phyloP scores from a whole-genome alignment of 2,329 filamentous ascomycete species.

The Hypoxylon sp. region DNA sequence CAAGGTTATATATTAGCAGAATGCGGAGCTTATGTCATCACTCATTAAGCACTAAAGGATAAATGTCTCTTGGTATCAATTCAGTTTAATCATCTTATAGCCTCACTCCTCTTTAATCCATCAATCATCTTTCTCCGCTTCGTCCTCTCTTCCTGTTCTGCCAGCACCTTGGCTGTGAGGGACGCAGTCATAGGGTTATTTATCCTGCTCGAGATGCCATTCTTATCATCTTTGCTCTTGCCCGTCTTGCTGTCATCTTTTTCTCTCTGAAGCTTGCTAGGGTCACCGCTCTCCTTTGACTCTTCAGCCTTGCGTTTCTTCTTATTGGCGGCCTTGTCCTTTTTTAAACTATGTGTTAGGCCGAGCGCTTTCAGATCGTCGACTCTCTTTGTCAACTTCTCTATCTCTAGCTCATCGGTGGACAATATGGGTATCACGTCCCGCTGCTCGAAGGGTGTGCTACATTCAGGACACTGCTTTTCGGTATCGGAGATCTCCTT shows the following conservation, averaged over 20 bases:
- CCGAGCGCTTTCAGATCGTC: conserved; percentile 79
- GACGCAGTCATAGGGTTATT: conserved; percentile 90
- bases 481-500: conserved; percentile 74
- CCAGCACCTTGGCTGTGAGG: conserved; percentile 86
- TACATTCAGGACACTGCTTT: conserved; percentile 78
- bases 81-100: conserved; percentile 39
- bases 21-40: conserved; percentile 7
- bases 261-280: conserved; percentile 66
- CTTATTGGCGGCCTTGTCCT: conserved; percentile 75
- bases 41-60: conserved; percentile 5
- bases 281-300: conserved; percentile 51
- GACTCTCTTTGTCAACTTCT: conserved; percentile 74
- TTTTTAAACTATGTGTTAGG: conserved; percentile 90
- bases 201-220: conserved; percentile 71
- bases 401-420: conserved; percentile 77
- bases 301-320: conserved; percentile 71
- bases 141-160: conserved; percentile 86
- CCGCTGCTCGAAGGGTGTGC: conserved; percentile 77
- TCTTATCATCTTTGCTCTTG: conserved; percentile 63
- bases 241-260: conserved; percentile 59
- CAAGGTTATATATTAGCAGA: background rate
- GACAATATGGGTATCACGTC: conserved; percentile 90
- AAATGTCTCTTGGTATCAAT: background rate
- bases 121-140: conserved; percentile 80
- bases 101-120: conserved; percentile 55